Evolutionary conservation across 495 filamentous ascomycete species (phyloP).

Genomic region (Aspergillus baeticus): DNA sequence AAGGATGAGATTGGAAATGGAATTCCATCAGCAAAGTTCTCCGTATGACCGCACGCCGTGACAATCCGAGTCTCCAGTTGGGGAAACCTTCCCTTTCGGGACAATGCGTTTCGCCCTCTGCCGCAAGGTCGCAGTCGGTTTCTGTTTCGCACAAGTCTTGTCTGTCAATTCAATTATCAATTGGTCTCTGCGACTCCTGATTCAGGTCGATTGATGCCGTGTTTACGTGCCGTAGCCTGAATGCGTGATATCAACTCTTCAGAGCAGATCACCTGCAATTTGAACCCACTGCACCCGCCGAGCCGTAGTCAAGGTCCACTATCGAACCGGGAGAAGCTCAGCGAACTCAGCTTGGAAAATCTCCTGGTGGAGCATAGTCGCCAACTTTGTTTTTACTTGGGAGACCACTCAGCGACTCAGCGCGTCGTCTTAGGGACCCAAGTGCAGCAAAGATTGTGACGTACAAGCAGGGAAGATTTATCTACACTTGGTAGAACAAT

Average conservation of each 20-base stretch:
- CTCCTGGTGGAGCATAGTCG: conserved; percentile 27
- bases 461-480: background rate
- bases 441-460: background rate
- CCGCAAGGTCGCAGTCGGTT: conserved; percentile 4
- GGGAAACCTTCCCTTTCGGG: conserved; percentile 16
- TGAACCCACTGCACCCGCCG: conserved; percentile 33
- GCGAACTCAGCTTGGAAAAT: conserved; percentile 26
- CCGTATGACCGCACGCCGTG: background rate
- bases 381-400: conserved; percentile 12
- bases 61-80: background rate
- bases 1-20: background rate
- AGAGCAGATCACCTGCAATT: conserved; percentile 28
- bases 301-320: conserved; percentile 43
- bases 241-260: background rate
- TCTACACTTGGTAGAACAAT: background rate
- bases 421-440: background rate
- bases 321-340: conserved; percentile 52
- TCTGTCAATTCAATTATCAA: background rate
- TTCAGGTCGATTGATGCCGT: background rate
- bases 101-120: conserved; percentile 1
- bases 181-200: too few species aligned
- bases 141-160: background rate
- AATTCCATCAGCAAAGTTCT: background rate
- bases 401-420: background rate
- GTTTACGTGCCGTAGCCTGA: conserved; percentile 3